Evolutionary conservation across 2,329 filamentous ascomycete genomes (phyloP).

Genomic region (Talaromyces sp.): DNA sequence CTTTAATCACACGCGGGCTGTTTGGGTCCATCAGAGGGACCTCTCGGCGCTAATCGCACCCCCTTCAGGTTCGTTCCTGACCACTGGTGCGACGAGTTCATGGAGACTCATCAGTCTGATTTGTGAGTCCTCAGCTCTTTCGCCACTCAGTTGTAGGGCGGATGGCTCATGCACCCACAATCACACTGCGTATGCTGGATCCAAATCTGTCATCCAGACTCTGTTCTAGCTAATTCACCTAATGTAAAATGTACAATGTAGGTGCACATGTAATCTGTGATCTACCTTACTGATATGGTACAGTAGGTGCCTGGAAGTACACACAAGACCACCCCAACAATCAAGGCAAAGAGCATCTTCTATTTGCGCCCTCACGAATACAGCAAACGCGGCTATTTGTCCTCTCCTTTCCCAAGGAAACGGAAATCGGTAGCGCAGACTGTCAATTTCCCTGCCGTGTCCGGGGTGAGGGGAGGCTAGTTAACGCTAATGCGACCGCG

Average conservation of each 20-base stretch:
- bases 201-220: background rate
- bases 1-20: conserved; percentile 16
- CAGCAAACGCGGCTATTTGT: background rate
- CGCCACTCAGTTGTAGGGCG: background rate
- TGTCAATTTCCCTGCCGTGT: conserved; percentile 12
- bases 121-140: background rate
- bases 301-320: no score
- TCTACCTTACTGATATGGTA: no score
- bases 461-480: background rate
- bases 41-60: conserved; percentile 1
- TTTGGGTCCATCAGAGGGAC: background rate
- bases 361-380: no score
- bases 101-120: background rate
- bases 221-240: no score
- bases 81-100: background rate
- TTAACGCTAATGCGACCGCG: conserved; percentile 1
- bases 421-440: conserved; percentile 11
- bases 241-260: no score
- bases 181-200: background rate
- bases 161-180: background rate
- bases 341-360: no score
- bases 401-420: conserved; percentile 3
- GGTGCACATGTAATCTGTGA: no score
- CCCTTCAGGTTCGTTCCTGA: background rate
- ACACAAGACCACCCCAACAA: no score